These are phyloP conservation scores for Penicillium expansum DNA, from an alignment of 2,329 filamentous ascomycete species.

Conservation along the genomic window DNA sequence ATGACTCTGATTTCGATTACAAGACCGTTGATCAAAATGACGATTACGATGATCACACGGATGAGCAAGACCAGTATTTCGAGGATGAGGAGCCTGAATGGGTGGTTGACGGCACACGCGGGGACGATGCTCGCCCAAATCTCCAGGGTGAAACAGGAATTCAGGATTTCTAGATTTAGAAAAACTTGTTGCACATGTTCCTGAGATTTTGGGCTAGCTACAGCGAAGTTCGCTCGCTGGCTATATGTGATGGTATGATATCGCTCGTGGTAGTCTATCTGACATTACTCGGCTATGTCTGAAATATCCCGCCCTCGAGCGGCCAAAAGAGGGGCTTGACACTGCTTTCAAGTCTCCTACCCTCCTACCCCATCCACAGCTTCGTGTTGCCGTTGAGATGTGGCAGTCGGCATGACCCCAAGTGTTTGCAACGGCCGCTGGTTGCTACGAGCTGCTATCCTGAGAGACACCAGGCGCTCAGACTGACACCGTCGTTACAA, in stretches of 20 bases:
- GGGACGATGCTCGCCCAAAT: slow-evolving; percentile 26
- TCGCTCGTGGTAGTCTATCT: not conserved
- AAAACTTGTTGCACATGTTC: not conserved
- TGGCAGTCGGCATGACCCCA: not conserved
- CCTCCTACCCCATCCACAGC: not conserved
- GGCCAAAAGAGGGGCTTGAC: not conserved
- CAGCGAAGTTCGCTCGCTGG: not conserved
- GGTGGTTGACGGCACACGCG: slow-evolving; percentile 49
- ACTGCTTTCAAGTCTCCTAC: not conserved
- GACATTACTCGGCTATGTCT: not conserved
- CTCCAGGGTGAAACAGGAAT: slow-evolving; percentile 64
- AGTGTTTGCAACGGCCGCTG: not conserved
- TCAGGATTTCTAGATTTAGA: slow-evolving; percentile 61
- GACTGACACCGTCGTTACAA: not conserved
- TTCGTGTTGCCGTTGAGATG: no score
- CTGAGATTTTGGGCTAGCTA: not conserved
- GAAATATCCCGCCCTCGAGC: not conserved
- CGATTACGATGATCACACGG: slow-evolving; percentile 64
- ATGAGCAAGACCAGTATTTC: slow-evolving; percentile 74
- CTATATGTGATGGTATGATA: not conserved
- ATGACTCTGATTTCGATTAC: slow-evolving; percentile 79
- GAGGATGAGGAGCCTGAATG: slow-evolving; percentile 73
- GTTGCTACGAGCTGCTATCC: not conserved
- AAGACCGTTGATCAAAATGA: slow-evolving; percentile 66
- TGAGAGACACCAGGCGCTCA: not conserved